Evolutionary conservation across 1,284 basidiomycete species (phyloP), one percentile per base, ranked within the genome.

Genomic region (Trichosporon ovoides): DNA sequence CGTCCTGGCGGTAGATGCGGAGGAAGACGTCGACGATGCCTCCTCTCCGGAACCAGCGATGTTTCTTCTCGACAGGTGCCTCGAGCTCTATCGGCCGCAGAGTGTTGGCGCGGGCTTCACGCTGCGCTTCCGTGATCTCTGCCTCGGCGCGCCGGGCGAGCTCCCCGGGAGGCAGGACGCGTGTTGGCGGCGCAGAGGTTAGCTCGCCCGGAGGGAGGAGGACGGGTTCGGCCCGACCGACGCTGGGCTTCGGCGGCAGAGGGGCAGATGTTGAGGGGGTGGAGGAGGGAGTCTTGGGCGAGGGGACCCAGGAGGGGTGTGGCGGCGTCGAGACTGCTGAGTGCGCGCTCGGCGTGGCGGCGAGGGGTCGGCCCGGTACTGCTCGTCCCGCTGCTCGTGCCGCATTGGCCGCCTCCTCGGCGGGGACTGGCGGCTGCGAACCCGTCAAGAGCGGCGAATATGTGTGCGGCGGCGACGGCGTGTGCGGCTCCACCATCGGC

Each of bases 1-100:
- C 91, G 71, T 94, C 90, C 66, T 88, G 86, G 46, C 76, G 73
- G 56, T 92, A 78, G 62, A 97, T 87, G 65, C 83, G 84, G 70
- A 80, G 80, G 20, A 85, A 85, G 59, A 87, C 91, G 71, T 86
- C 82, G 35, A 90, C 74, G 59, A 94, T 78, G 18, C 89, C 87
- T 12, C 73, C 70, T 38, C 61, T 55, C 14, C 43, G 24, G 22
- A 34, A 24, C 51, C 51, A n/a, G 38, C 20, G 19, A 35, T 46
- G 40, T 20, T n/a, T 48, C n/a, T n/a, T n/a, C 55, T n/a, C n/a
- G n/a, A n/a, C n/a, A n/a, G n/a, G n/a, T n/a, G 53, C 9, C 16
- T 40, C 18, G 12, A 10, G 14, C 20, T 19, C 12, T 19, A 35
- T 28, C 16, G 43, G 43, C 3, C 43, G 22, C 7, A 48, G 16